Conservation (phyloP, 345 rosid genomes). For the Gossypium rotundifolium region DNA sequence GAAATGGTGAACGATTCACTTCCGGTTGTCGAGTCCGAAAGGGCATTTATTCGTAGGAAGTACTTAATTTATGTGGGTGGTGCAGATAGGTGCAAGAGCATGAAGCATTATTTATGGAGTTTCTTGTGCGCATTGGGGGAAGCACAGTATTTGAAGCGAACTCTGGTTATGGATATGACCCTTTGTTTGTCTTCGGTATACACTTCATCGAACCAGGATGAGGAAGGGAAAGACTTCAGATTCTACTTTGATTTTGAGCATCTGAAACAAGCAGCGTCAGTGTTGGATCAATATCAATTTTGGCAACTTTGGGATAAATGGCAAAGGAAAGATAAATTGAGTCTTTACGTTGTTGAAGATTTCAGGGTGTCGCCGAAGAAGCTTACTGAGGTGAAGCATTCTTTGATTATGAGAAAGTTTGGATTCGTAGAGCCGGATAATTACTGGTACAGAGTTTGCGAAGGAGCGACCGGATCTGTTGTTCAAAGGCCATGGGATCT, state of each 20-base stretch:
- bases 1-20: slow-evolving; percentile 74
- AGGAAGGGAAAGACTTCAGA: slow-evolving; percentile 94
- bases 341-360: slow-evolving; percentile 65
- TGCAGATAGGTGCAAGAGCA: slow-evolving; percentile 89
- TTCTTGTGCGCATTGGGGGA: slow-evolving; percentile 94
- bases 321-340: slow-evolving; percentile 51
- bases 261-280: slow-evolving; percentile 78
- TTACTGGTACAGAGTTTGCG: slow-evolving; percentile 95
- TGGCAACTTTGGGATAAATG: slow-evolving; percentile 81
- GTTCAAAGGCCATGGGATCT: slow-evolving; percentile 85
- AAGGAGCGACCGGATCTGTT: slow-evolving; percentile 77
- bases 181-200: slow-evolving; percentile 73
- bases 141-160: slow-evolving; percentile 85
- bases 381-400: slow-evolving; percentile 55
- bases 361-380: slow-evolving; percentile 65
- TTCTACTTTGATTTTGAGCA: slow-evolving; percentile 95
- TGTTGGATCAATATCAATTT: slow-evolving; percentile 78
- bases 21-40: slow-evolving; percentile 65
- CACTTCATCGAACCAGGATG: slow-evolving; percentile 62
- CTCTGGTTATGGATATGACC: slow-evolving; percentile 83
- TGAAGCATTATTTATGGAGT: slow-evolving; percentile 96
- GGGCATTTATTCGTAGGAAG: slow-evolving; percentile 53
- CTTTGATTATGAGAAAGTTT: slow-evolving; percentile 88
- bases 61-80: slow-evolving; percentile 75
- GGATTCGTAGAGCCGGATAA: slow-evolving; percentile 87